Evolutionary conservation across 192 early-diverging fungal species (phyloP), one percentile per base, ranked within the genome.

Genomic region (Podochytrium sp.): DNA sequence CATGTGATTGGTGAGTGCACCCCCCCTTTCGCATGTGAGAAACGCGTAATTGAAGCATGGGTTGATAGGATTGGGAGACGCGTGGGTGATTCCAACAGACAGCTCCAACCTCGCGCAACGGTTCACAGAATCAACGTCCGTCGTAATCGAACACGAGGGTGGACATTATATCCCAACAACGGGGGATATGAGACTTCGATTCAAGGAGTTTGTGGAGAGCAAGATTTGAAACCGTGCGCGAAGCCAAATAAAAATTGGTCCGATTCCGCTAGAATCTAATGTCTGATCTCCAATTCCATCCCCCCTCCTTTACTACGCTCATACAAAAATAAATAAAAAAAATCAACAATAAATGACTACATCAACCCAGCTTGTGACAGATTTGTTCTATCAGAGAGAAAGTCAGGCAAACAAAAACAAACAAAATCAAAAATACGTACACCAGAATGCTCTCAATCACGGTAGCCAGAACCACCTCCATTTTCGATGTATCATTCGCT

Each of bases 401-500:
- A 37, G 32, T 27, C 32, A 33, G 3, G 16, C 6, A 16, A n/a
- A n/a, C n/a, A n/a, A n/a, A n/a, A n/a, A n/a, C n/a, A n/a, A 7
- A 25, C 55, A 57, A 7, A 57, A 20, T 47, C 43, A 47, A 20
- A 27, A 35, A 18, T n/a, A 53, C 66, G 0, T 40, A 68, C 66
- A 68, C 66, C 53, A 68, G 34, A n/a, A 68, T 68, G 29, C 66
- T 68, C 20, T 68, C 66, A 53, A 68, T 83, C 5, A 87, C 87
- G 25, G 85, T 81, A n/a, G 80, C 80, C 80, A 89, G 78, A 63
- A 89, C 87, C 53, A 79, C 79, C 71, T 81, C 77, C 69, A 89
- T 84, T 68, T 89, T 83, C 16, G 71, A 78, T 3, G 87, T 86
- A 71, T 89, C 87, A 20, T 86, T 89, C 6, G 87, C 87, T 49